Evolutionary conservation across 805 yeast genomes (phyloP), one percentile per base, ranked within the genome.

Genomic region (Yamadazyma laniorum): DNA sequence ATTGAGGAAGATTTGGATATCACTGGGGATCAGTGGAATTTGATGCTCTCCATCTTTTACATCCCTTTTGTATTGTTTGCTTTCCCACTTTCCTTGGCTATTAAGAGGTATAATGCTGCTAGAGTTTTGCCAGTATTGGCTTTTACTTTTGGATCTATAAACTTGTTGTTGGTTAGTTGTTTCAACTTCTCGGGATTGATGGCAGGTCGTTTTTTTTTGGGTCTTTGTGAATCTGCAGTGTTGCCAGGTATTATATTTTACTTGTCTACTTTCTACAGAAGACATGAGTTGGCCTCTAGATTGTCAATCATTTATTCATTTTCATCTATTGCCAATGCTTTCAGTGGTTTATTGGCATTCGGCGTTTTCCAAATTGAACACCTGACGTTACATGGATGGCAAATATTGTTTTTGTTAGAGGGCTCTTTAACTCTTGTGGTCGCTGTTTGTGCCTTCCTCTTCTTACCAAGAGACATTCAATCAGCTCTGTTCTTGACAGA

Each of bases 1-100:
- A 49, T 74, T 33, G 73, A 63, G 18, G 46, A 40, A 4, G 75
- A 73, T 43, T 50, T 74, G 14, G 62, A 62, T 23, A 63, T 74
- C 32, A 47, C 48, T 4, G 73, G 71, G 16, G 56, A 61, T 21
- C 59, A 70, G 39, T 74, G 74, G 72, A 72, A 71, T 47, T 49
- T 63, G 23, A 61, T 70, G 61, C 56, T 73, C 17, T 66, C 75
- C 3, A 63, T 72, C 12, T 72, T 70, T 47, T 71, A 66, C 39
- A 51, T 68, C 35, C 75, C 76, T 1, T 71, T 65, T 48, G 74
- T 69, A 7, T 51, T 71, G 12, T 70, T 56, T 51, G 75, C 70
- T 4, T 59, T 70, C 35, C 77, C 77, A 8, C 41, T 70, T 15
- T 59, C 71, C 6, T 47, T 66, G 37, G 44, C 70, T n/a, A 63